Evolutionary conservation across 148 eudicot genomes (phyloP).

Genomic region (Polygonum maritimum): DNA sequence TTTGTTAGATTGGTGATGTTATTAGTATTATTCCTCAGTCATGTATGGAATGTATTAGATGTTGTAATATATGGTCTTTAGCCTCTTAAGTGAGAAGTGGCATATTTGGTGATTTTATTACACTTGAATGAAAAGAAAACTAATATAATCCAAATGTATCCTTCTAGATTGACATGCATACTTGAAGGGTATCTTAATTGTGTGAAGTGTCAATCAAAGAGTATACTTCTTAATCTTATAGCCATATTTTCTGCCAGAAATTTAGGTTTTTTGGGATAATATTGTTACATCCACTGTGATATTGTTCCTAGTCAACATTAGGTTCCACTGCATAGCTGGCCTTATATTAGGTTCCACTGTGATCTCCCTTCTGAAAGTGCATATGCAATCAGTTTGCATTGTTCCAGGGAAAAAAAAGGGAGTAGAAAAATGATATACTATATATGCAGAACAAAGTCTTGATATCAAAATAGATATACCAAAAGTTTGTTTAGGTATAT

Average conservation of each 20-base stretch:
- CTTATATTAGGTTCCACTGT: neutral
- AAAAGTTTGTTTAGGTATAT: neutral
- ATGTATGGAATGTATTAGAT: neutral
- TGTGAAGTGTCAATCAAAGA: neutral
- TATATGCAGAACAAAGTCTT: neutral
- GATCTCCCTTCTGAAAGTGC: neutral
- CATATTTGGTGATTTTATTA: too few species aligned
- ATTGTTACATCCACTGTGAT: too few species aligned
- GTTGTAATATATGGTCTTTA: neutral
- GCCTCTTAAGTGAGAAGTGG: too few species aligned
- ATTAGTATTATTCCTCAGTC: neutral
- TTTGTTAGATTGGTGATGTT: neutral
- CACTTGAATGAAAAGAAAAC: too few species aligned
- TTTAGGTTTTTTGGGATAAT: neutral
- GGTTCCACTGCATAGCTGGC: neutral
- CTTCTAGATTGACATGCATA: neutral
- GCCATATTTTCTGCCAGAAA: neutral
- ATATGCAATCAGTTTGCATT: neutral
- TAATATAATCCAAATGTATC: neutral
- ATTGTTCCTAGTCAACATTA: neutral
- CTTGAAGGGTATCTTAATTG: neutral
- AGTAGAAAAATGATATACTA: neutral
- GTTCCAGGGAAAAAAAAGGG: neutral
- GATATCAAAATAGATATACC: neutral
- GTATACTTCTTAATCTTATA: neutral